A percentile compares a stretch with the other conserved stretches of the same genome.
These are phyloP conservation scores for Talaromyces nanjingensis DNA, from an alignment of 495 filamentous ascomycete species.

Conservation along the genomic window DNA sequence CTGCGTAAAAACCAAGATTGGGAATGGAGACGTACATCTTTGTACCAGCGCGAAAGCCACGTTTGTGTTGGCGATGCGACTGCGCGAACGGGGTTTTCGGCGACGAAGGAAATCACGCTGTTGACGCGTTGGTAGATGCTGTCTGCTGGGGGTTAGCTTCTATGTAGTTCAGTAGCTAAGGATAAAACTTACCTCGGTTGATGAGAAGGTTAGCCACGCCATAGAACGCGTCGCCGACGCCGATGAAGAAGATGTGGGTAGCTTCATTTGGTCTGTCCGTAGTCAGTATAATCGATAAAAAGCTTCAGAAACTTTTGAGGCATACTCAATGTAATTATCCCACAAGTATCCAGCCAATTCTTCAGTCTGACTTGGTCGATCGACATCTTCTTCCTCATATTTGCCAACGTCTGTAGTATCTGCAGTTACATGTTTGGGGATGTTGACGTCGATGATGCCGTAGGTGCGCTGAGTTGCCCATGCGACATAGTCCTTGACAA, in stretches of 20 bases:
- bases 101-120: conserved; percentile 49
- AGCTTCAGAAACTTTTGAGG: too few species aligned
- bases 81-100: conserved; percentile 44
- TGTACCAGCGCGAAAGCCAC: conserved; percentile 65
- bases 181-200: conserved; percentile 46
- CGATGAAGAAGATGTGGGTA: conserved; percentile 72
- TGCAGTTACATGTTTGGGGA: conserved; percentile 62
- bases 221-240: conserved; percentile 69
- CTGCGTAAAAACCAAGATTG: too few species aligned
- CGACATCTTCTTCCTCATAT: conserved; percentile 37
- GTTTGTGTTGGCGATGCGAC: conserved; percentile 57
- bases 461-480: conserved; percentile 71
- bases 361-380: conserved; percentile 47
- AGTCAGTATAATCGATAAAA: background rate
- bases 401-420: conserved; percentile 17
- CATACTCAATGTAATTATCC: conserved; percentile 91
- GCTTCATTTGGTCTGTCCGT: conserved; percentile 49
- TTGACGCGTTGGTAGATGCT: conserved; percentile 45
- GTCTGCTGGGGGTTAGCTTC: conserved; percentile 19
- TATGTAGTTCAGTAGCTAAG: background rate
- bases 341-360: conserved; percentile 83
- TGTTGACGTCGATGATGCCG: conserved; percentile 81
- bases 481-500: conserved; percentile 65
- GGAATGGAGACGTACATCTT: conserved; percentile 31
- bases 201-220: conserved; percentile 64